Evolutionary conservation across 2,329 filamentous ascomycete genomes (phyloP).

Genomic region (Tolypocladium tundrense): DNA sequence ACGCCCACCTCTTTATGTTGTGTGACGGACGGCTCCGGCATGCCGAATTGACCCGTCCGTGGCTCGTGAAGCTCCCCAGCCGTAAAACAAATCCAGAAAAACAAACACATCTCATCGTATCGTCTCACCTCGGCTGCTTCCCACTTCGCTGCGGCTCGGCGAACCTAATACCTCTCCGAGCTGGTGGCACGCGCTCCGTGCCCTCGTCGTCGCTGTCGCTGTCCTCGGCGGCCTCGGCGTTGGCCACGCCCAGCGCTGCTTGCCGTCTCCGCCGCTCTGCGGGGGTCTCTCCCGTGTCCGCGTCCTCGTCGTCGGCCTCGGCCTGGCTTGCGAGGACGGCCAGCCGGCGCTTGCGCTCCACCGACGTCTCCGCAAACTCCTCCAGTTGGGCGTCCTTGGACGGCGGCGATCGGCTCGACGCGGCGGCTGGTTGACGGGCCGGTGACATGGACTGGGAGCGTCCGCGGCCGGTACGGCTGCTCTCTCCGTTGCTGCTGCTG

Average conservation of each 20-base stretch:
- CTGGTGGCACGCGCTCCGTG: slow-evolving; percentile 39
- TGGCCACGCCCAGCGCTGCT: slow-evolving; percentile 56
- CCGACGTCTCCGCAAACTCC: slow-evolving; percentile 50
- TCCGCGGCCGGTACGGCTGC: slow-evolving; percentile 9
- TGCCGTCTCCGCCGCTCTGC: slow-evolving; percentile 65
- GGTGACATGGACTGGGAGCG: slow-evolving; percentile 10
- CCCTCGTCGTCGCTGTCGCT: slow-evolving; percentile 47
- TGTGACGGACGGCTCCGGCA: background rate
- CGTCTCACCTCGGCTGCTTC: background rate
- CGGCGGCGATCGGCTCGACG: background rate
- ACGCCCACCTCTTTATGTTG: background rate
- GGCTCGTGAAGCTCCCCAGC: background rate
- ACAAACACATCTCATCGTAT: background rate
- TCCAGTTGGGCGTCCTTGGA: slow-evolving; percentile 2
- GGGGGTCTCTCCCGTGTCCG: slow-evolving; percentile 51
- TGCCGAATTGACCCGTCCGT: background rate
- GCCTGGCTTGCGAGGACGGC: slow-evolving; percentile 36
- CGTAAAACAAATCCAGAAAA: background rate
- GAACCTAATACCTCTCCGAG: slow-evolving; percentile 49
- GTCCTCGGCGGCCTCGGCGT: slow-evolving; percentile 32
- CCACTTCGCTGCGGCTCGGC: slow-evolving; percentile 30
- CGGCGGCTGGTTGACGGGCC: slow-evolving; percentile 2
- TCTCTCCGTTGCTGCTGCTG: slow-evolving; percentile 5
- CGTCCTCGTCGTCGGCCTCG: slow-evolving; percentile 23
- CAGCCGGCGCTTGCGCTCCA: slow-evolving; percentile 57